Base-by-base conservation (phyloP, 352 stramenopile species). In the Globisporangium sylvaticum region DNA sequence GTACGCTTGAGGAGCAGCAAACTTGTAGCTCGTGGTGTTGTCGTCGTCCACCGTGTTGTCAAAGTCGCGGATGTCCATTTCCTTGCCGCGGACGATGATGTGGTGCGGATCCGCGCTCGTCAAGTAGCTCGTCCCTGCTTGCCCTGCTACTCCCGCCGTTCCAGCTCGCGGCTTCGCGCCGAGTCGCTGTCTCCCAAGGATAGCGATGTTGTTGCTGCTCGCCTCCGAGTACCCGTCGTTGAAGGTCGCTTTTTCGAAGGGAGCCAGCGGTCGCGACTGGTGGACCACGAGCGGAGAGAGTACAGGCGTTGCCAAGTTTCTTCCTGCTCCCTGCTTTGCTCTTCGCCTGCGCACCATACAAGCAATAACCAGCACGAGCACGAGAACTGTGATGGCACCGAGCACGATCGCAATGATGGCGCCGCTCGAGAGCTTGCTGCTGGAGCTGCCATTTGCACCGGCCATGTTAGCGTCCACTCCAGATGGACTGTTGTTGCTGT, bases 61-160 rank as follows among this genome's bases (percentile, higher is more conserved):
- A 39, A 72, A 56, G 57, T 80, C 71, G n/a, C 71, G 74, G 27
- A 78, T 78, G 64, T 73, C 70, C 27, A 80, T 69, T 18, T 72
- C 62, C 24, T 57, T 12, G n/a, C 37, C 39, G 4, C 31, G 25
- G 7, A 56, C 15, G 9, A 39, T 15, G 6, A n/a, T 32, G 53
- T n/a, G 27, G 8, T 22, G 53, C 6, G 44, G 39, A 22, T 63
- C 54, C 1, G 52, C n/a, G 14, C 61, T 67, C 12, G 66, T 54
- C 24, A 71, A 60, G 34, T 62, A 71, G 39, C 56, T 9, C 31
- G 48, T 32, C 56, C 25, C 39, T 29, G 25, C 27, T 8, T 27
- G 25, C n/a, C 10, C n/a, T 3, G 27, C 29, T 34, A 31, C 56
- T 27, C 31, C n/a, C 4, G 29, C n/a, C 1, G 44, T 10, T 27